These are phyloP conservation scores for Neonectria ditissima DNA, from an alignment of 2,329 filamentous ascomycete species.

Conservation along the genomic window DNA sequence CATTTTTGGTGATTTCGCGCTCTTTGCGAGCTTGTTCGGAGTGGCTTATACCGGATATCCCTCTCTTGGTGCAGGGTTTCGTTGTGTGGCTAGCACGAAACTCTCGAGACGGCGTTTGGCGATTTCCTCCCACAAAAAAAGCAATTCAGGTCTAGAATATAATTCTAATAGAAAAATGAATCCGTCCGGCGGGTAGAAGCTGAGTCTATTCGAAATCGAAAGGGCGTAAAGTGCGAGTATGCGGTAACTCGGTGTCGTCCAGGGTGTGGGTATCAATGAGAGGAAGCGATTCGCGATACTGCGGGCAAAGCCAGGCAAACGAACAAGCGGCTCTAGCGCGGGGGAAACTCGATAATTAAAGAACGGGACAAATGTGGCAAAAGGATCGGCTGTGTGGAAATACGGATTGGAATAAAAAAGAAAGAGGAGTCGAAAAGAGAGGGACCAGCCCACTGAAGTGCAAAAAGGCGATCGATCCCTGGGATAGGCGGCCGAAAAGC, in stretches of 20 bases:
- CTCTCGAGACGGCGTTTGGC: not conserved
- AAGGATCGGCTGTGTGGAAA: slow-evolving; percentile 4
- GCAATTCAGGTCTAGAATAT: not conserved
- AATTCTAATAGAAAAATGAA: not conserved
- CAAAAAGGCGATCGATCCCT: slow-evolving; percentile 6
- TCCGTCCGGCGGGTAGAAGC: slow-evolving; percentile 23
- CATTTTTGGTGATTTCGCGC: slow-evolving; percentile 26
- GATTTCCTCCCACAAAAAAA: not conserved
- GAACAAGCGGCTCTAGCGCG: not conserved
- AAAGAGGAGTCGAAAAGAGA: not conserved
- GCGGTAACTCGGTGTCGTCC: slow-evolving; percentile 13
- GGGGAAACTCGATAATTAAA: not conserved
- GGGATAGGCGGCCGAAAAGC: slow-evolving; percentile 14
- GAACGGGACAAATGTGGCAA: not conserved
- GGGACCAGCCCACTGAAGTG: slow-evolving; percentile 43
- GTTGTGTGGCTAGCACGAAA: not conserved
- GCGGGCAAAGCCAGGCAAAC: not conserved
- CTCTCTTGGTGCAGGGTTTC: slow-evolving; percentile 4
- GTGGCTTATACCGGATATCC: not conserved
- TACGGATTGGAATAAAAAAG: slow-evolving; percentile 8
- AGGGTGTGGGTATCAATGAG: slow-evolving; percentile 16
- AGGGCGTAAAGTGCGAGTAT: slow-evolving; percentile 1
- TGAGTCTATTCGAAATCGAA: slow-evolving; percentile 24
- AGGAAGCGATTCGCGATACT: not conserved
- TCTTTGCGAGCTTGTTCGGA: slow-evolving; percentile 11